These are phyloP conservation scores for Cubamyces sp. DNA, from an alignment of 768 basidiomycete genomes.

Conservation along the genomic window DNA sequence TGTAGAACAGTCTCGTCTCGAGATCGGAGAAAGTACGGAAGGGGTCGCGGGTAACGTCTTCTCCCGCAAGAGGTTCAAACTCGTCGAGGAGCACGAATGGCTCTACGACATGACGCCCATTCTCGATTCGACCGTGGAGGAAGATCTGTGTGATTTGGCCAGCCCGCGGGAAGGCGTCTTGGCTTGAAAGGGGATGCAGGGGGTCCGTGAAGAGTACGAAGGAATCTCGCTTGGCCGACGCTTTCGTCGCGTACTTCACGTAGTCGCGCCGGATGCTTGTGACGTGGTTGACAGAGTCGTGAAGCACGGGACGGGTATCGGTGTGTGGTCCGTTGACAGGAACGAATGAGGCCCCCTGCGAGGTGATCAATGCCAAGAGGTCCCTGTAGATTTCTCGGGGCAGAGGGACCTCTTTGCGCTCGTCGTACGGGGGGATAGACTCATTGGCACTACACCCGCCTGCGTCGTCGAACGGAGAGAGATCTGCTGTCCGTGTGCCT, in stretches of 20 bases:
- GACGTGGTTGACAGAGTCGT: background rate
- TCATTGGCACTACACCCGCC: too few species aligned
- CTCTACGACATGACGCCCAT: background rate
- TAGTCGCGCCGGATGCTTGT: background rate
- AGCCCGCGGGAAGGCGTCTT: background rate
- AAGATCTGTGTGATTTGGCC: background rate
- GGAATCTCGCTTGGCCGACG: background rate
- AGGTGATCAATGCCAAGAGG: background rate
- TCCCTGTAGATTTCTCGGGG: background rate
- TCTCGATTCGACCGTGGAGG: background rate
- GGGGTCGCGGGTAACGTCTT: background rate
- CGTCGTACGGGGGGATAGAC: background rate
- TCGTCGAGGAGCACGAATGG: conserved; percentile 3
- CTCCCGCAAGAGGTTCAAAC: background rate
- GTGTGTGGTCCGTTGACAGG: background rate
- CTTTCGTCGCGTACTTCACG: background rate
- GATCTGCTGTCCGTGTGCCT: background rate
- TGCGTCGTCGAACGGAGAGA: background rate
- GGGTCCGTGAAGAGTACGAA: too few species aligned
- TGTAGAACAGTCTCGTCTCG: background rate
- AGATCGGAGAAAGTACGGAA: background rate
- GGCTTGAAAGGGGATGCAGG: background rate
- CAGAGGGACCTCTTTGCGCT: background rate
- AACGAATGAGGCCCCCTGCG: background rate
- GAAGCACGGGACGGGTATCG: background rate